These are phyloP conservation scores for Aspergillus asperescens DNA, from an alignment of 495 filamentous ascomycete species.

Conservation along the genomic window DNA sequence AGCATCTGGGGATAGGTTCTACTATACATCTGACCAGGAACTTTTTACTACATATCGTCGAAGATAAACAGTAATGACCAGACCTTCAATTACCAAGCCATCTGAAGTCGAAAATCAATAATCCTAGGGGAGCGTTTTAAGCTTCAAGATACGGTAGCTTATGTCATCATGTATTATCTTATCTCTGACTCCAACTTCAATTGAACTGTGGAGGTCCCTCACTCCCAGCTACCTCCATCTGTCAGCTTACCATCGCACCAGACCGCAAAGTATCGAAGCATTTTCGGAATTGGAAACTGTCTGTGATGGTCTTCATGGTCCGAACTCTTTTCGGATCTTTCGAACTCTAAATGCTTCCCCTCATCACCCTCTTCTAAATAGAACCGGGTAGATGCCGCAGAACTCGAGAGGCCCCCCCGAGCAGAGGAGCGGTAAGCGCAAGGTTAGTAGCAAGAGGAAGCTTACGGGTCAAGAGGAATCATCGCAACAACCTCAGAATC, in stretches of 20 bases:
- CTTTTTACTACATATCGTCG: not conserved
- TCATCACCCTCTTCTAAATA: slow-evolving; percentile 22
- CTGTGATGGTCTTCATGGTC: slow-evolving; percentile 18
- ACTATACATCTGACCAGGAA: not conserved
- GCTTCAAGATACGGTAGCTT: not conserved
- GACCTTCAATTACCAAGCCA: not conserved
- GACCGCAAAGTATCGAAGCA: not conserved
- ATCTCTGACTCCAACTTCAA: slow-evolving; percentile 21
- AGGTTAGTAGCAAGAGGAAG: slow-evolving; percentile 46
- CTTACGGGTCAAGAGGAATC: slow-evolving; percentile 37
- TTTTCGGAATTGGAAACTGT: not conserved
- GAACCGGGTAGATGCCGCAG: slow-evolving; percentile 47
- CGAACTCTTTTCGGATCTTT: slow-evolving; percentile 16
- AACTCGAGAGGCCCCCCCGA: slow-evolving; percentile 39
- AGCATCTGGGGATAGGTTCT: slow-evolving; percentile 8
- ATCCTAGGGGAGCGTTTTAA: too few species aligned
- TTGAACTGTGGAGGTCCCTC: slow-evolving; percentile 10
- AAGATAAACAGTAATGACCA: slow-evolving; percentile 4
- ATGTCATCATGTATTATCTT: slow-evolving; percentile 22
- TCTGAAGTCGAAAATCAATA: too few species aligned
- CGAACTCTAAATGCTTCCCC: slow-evolving; percentile 20
- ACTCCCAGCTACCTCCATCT: not conserved
- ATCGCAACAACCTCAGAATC: slow-evolving; percentile 31
- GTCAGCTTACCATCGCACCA: not conserved
- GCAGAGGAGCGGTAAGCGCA: slow-evolving; percentile 47